Evolutionary conservation across 2,329 filamentous ascomycete species (phyloP), one percentile per base, ranked within the genome.

Genomic region (Fusarium protoensiforme): DNA sequence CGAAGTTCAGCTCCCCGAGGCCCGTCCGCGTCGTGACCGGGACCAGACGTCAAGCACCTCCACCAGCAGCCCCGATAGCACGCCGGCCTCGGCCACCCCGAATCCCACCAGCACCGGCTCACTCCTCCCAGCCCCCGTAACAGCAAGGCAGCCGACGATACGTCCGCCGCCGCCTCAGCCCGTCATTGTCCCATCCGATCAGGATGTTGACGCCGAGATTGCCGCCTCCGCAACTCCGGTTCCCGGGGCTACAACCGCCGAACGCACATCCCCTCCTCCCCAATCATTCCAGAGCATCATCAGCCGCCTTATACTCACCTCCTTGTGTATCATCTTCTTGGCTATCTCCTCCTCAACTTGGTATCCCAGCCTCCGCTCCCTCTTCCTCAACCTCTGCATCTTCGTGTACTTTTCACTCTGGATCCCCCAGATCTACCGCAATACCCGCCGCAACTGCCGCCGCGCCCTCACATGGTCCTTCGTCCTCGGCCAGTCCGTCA

Each of bases 401-500:
- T 90, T 96, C 76, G 74, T 89, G 61, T 98, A 98, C 80, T 89
- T 98, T 51, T 98, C 95, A 22, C 92, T 98, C 79, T 98, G 96
- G 96, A 80, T 92, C 1, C 96, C 96, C 0, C 96, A 99, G 81
- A 97, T 98, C 75, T 90, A 93, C 79, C 93, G 96, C 71, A 99
- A 99, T 81, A 87, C 93, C 61, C 91, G 94, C 82, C 93, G 96
- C 62, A 98, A 98, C 83, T 98, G 95, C 81, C 94, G 95, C 43
- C 94, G 93, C 77, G 95, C 96, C 1, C 87, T 98, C n/a, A 89
- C 92, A 5, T 98, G 95, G 95, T 92, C 93, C 68, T 99, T 97
- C 79, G 92, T 98, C 64, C 80, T 95, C 24, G 95, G 95, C 4
- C 94, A 98, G 81, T 96, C 93, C 56, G 77, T 92, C 7, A 87